A percentile compares a stretch with the other conserved stretches of the same genome.
Evolutionary conservation across 2,329 filamentous ascomycete species (phyloP).

Genomic region (Alternaria incomplexa): DNA sequence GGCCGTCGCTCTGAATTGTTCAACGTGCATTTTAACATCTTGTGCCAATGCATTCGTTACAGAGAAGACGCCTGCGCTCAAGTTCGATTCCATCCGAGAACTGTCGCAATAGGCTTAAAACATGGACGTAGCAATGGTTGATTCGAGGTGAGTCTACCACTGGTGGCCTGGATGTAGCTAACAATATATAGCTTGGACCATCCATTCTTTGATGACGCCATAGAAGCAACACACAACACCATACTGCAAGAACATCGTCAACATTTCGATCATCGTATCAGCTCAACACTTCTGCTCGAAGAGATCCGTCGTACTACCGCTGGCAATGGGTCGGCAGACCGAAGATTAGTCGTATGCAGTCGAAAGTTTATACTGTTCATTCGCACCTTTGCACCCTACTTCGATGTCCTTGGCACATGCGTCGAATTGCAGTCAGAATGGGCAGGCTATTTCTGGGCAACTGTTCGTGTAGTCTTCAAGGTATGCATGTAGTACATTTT

Average conservation of each 20-base stretch:
- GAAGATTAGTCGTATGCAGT: conserved; percentile 18
- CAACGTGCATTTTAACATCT: conserved; percentile 6
- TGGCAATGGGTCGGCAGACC: conserved; percentile 11
- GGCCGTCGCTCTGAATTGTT: conserved; percentile 5
- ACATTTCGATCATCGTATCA: conserved; percentile 19
- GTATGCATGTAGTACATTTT: conserved; percentile 11
- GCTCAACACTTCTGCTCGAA: conserved; percentile 23
- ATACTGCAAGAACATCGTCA: conserved; percentile 25
- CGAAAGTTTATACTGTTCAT: conserved; percentile 30
- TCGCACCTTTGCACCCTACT: conserved; percentile 31
- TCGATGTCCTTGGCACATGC: conserved; percentile 32
- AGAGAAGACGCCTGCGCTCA: conserved; percentile 17
- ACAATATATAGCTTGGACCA: conserved; percentile 19
- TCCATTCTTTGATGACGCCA: conserved; percentile 28
- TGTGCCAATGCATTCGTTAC: conserved; percentile 36
- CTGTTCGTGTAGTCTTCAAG: conserved; percentile 30
- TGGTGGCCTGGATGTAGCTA: conserved; percentile 11
- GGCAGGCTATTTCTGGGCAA: conserved; percentile 33
- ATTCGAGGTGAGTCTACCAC: conserved; percentile 25
- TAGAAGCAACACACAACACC: conserved; percentile 23
- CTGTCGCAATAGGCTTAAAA: conserved; percentile 27
- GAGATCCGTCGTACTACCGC: conserved; percentile 20
- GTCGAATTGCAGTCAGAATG: conserved; percentile 24
- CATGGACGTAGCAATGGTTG: conserved; percentile 32
- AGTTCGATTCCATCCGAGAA: conserved; percentile 16